These are phyloP conservation scores for Lolium multiflorum DNA, from an alignment of 176 grass and related monocot genomes.

Conservation along the genomic window DNA sequence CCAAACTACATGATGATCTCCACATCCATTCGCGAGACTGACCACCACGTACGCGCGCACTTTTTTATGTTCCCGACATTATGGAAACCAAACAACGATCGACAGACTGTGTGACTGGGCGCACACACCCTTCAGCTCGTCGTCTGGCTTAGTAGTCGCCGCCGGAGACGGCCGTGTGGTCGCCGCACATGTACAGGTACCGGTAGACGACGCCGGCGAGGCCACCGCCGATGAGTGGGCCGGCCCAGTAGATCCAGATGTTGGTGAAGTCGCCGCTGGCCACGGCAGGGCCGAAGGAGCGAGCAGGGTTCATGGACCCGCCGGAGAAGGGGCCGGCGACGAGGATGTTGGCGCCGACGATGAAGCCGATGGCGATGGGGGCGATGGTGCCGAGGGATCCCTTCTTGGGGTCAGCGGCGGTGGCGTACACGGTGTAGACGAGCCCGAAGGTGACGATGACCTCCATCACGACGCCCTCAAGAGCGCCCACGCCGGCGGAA, in stretches of 20 bases:
- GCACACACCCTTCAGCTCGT: too few species aligned
- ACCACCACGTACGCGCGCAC: not conserved
- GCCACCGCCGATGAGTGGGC: conserved; percentile 64
- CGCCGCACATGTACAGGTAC: conserved; percentile 59
- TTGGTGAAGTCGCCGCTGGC: conserved; percentile 59
- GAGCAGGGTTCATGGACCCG: conserved; percentile 69
- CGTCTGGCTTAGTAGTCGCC: conserved; percentile 39
- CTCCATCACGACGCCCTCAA: conserved; percentile 81
- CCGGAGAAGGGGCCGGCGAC: conserved; percentile 65
- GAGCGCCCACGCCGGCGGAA: conserved; percentile 64
- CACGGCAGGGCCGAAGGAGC: conserved; percentile 63
- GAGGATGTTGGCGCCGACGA: conserved; percentile 71
- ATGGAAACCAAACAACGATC: not conserved
- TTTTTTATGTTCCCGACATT: conserved; percentile 15
- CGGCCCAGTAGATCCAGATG: conserved; percentile 67
- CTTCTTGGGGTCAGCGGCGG: conserved; percentile 84
- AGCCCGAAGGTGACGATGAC: conserved; percentile 79
- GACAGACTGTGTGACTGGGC: not conserved
- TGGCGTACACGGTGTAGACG: conserved; percentile 83
- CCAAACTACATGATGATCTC: conserved; percentile 27
- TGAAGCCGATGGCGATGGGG: conserved; percentile 66
- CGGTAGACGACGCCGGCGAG: conserved; percentile 63
- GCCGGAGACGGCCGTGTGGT: conserved; percentile 49
- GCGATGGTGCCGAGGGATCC: conserved; percentile 68
- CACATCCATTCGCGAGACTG: not conserved